These are phyloP conservation scores for Cladophialophora bantiana DNA, from an alignment of 2,329 filamentous ascomycete genomes.

Conservation along the genomic window DNA sequence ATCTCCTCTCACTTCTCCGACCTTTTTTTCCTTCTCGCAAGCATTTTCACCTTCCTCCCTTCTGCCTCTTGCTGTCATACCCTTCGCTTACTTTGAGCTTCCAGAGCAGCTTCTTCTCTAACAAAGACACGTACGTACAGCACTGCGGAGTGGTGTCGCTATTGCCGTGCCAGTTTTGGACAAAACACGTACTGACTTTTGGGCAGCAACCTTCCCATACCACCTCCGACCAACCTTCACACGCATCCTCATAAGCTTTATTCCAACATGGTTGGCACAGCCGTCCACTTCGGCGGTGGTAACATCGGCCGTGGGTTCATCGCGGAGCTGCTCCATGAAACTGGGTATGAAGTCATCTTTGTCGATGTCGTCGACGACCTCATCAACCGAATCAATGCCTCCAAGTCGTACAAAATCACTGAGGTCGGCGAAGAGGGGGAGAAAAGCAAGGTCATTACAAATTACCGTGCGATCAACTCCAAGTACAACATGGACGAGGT, in stretches of 20 bases:
- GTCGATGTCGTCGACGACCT: conserved; percentile 88
- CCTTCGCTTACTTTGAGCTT: not conserved
- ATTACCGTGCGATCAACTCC: conserved; percentile 97
- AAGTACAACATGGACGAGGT: conserved; percentile 82
- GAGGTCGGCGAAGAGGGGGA: conserved; percentile 89
- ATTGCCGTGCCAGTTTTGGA: conserved; percentile 2
- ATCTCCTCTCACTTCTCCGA: conserved; percentile 1
- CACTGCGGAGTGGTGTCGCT: not conserved
- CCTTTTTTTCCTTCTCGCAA: conserved; percentile 1
- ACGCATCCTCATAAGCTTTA: conserved; percentile 1
- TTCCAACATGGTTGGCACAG: conserved; percentile 57
- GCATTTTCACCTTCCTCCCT: not conserved
- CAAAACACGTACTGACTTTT: not conserved
- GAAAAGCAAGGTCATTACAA: conserved; percentile 80
- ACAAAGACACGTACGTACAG: conserved; percentile 1
- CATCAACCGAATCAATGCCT: conserved; percentile 78
- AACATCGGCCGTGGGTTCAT: conserved; percentile 90
- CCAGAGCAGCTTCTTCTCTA: not conserved
- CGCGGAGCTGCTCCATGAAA: conserved; percentile 90
- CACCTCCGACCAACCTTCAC: conserved; percentile 7
- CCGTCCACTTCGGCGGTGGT: conserved; percentile 84
- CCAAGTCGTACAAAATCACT: conserved; percentile 84
- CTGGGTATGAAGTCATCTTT: conserved; percentile 94
- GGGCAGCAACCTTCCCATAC: not conserved
- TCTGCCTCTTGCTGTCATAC: not conserved